phyloP scores from a whole-genome alignment of 2,329 filamentous ascomycete genomes.

The Phymatotrichopsis omnivora region DNA sequence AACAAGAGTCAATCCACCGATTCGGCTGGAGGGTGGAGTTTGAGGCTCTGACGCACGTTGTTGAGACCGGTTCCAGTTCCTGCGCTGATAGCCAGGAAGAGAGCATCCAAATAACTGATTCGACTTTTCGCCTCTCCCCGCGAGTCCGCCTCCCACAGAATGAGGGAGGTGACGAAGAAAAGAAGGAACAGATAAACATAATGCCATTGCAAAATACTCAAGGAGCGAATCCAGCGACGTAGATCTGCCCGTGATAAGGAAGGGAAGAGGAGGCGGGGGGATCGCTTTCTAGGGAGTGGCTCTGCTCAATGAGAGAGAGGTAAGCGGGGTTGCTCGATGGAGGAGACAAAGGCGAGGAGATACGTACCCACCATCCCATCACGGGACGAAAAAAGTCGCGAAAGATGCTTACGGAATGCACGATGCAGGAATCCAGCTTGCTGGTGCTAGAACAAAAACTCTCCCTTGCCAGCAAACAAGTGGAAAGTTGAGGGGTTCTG shows the following conservation, averaged over 20 bases:
- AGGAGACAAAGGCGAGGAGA: neutral
- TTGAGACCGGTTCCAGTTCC: constrained; percentile 60
- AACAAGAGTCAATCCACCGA: neutral
- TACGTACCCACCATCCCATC: constrained; percentile 27
- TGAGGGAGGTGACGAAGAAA: constrained; percentile 12
- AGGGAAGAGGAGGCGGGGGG: constrained; percentile 9
- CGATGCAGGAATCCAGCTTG: too few species aligned
- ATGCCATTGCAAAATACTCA: constrained; percentile 18
- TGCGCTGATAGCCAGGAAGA: constrained; percentile 56
- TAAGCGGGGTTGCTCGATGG: too few species aligned
- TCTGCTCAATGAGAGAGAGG: constrained; percentile 13
- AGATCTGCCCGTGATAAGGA: neutral
- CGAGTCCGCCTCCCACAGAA: constrained; percentile 12
- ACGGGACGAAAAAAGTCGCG: constrained; percentile 18
- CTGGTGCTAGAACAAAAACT: too few species aligned
- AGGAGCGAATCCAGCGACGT: neutral
- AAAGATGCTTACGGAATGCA: constrained; percentile 19
- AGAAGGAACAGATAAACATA: constrained; percentile 22
- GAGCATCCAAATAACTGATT: constrained; percentile 53
- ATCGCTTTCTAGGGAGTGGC: constrained; percentile 26
- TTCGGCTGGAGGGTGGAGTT: neutral
- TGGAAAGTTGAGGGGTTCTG: too few species aligned
- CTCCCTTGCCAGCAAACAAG: too few species aligned
- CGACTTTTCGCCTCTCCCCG: constrained; percentile 6
- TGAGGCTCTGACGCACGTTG: constrained; percentile 51